Percentiles rank a stretch among this genome's conserved stretches.
Conservation (phyloP, 108 stramenopile genomes). For the Cyclotella atomus region DNA sequence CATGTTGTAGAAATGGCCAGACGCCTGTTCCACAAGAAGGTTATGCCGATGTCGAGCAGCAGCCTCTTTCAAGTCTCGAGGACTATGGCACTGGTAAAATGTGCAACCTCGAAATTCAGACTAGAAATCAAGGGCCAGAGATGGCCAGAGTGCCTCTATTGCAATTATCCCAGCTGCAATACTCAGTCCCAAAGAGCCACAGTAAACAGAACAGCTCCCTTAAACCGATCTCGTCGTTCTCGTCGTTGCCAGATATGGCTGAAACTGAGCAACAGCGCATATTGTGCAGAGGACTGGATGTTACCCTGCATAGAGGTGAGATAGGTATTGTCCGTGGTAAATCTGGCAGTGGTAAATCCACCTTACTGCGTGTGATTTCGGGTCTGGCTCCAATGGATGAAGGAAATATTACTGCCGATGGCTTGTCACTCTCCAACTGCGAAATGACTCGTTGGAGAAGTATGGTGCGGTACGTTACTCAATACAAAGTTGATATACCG, state of each 20-base stretch:
- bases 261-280: slow-evolving; percentile 25
- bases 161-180: slow-evolving; percentile 31
- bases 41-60: slow-evolving; percentile 12
- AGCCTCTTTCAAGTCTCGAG: slow-evolving; percentile 1
- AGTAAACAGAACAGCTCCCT: slow-evolving; percentile 14
- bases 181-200: slow-evolving; percentile 40
- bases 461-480: slow-evolving; percentile 75
- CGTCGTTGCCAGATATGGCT: not conserved
- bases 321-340: slow-evolving; percentile 42
- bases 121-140: not conserved
- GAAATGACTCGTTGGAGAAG: slow-evolving; percentile 18
- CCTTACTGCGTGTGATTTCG: slow-evolving; percentile 68
- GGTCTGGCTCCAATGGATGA: slow-evolving; percentile 61
- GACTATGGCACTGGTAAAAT: slow-evolving; percentile 28
- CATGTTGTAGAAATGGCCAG: slow-evolving; percentile 13
- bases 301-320: slow-evolving; percentile 37
- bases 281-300: slow-evolving; percentile 35
- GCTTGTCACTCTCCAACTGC: slow-evolving; percentile 33
- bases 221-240: slow-evolving; percentile 1
- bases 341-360: slow-evolving; percentile 75
- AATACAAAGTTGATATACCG: slow-evolving; percentile 60
- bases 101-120: slow-evolving; percentile 19
- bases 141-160: slow-evolving; percentile 9
- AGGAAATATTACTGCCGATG: slow-evolving; percentile 24
- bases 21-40: not conserved